Evolutionary conservation across 306 rosid genomes (phyloP), one percentile per base, ranked within the genome.

Genomic region (Pachyrhizus erosus): DNA sequence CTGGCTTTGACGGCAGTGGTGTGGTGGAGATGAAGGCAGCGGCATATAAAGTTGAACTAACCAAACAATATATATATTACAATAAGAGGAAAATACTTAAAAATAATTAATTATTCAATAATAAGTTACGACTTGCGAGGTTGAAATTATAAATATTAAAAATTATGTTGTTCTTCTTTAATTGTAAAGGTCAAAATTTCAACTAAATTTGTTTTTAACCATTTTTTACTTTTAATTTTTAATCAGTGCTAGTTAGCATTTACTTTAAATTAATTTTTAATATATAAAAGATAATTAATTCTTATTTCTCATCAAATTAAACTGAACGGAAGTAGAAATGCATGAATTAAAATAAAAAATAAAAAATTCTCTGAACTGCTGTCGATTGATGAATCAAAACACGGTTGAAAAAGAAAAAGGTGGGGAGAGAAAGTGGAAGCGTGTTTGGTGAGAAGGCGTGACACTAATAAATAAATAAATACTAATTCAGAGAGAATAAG

Each of bases 1-100:
- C 84, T 73, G 87, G 83, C 72, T 65, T 51, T 73, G 80, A 84
- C 84, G 84, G 83, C 76, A 61, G 7, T 18, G 82, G 34, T 57
- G 61, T 52, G 66, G 58, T 51, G 77, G 45, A 45, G 67, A 77
- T 45, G 43, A 72, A 48, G 66, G 79, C 62, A 49, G 70, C 80
- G 70, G 62, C 78, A 62, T 15, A 40, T 52, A 37, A 61, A 26
- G 43, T 51, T 73, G 17, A 62, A 23, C 54, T 0, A 23, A 55
- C 62, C 31, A 21, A 4, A n/a, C n/a, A n/a, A n/a, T n/a, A n/a
- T n/a, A n/a, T n/a, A n/a, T n/a, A n/a, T n/a, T n/a, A n/a, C n/a
- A n/a, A n/a, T n/a, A n/a, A n/a, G n/a, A 21, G 15, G 6, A 7
- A 43, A 42, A 45, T 62, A 17, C 20, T 78, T 9, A 0, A 3